Percentiles rank a stretch among this genome's conserved stretches.
These are phyloP conservation scores for Boletus coccyginus DNA, from an alignment of 768 basidiomycete genomes.

Conservation along the genomic window DNA sequence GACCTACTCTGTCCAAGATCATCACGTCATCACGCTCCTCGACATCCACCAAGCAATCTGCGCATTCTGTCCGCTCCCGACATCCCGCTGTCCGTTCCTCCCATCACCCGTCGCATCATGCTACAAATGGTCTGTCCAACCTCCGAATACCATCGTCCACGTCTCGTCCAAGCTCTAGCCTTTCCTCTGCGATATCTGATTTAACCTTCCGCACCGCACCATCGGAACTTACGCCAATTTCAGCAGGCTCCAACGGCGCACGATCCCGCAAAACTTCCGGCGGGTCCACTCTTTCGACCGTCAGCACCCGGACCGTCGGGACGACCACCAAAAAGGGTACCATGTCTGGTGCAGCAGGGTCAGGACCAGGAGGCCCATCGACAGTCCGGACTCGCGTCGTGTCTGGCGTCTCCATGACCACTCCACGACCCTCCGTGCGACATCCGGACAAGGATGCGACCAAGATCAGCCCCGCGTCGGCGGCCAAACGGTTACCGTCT, in stretches of 20 bases:
- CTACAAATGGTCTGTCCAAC: conserved; percentile 23
- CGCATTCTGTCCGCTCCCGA: conserved; percentile 16
- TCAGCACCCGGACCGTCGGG: conserved; percentile 31
- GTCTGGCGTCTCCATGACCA: conserved; percentile 26
- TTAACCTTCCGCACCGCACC: conserved; percentile 31
- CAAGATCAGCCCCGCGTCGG: conserved; percentile 23
- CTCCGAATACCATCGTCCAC: conserved; percentile 30
- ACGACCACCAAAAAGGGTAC: conserved; percentile 20
- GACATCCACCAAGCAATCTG: conserved; percentile 16
- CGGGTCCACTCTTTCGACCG: conserved; percentile 30
- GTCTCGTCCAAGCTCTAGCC: conserved; percentile 26
- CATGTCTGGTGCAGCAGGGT: neutral
- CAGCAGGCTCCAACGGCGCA: conserved; percentile 18
- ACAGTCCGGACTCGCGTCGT: conserved; percentile 20
- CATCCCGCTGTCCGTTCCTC: conserved; percentile 27
- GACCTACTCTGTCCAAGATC: conserved; percentile 26
- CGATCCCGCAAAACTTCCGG: conserved; percentile 30
- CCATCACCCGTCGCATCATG: conserved; percentile 17
- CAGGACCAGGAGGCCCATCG: conserved; percentile 10
- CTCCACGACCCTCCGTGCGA: conserved; percentile 24
- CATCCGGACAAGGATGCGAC: conserved; percentile 22
- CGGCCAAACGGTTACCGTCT: conserved; percentile 20
- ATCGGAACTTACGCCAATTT: conserved; percentile 32
- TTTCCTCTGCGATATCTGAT: conserved; percentile 32
- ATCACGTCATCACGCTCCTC: conserved; percentile 25